Conservation (phyloP, 148 eudicot species). For the Limonium bicolor region DNA sequence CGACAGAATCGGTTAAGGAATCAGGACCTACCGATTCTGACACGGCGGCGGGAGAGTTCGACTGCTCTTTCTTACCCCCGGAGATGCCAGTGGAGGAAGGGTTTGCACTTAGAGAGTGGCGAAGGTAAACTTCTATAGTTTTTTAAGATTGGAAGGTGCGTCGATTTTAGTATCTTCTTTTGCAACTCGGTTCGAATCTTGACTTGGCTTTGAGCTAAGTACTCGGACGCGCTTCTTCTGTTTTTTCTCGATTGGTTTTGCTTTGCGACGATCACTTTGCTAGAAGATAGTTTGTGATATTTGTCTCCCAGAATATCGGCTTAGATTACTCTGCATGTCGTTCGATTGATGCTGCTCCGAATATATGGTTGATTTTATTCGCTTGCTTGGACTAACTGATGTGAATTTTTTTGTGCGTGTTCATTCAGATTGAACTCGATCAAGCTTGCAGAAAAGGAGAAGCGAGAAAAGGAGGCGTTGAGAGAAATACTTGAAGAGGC, state of each 20-base stretch:
- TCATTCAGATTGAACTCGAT: constrained; percentile 28
- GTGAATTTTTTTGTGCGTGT: not conserved
- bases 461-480: constrained; percentile 28
- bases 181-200: not conserved
- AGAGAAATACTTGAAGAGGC: constrained; percentile 38
- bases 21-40: not conserved
- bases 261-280: not conserved
- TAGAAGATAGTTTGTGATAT: not conserved
- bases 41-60: constrained; percentile 9
- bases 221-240: not conserved
- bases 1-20: not conserved
- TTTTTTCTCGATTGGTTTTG: not conserved
- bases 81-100: constrained; percentile 25
- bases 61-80: constrained; percentile 14
- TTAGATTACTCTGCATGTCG: not conserved
- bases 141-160: too few relatives aligned
- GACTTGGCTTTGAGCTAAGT: not conserved
- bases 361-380: not conserved
- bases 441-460: constrained; percentile 47
- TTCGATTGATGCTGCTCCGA: not conserved
- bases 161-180: too few relatives aligned
- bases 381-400: not conserved
- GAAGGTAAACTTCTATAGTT: constrained; percentile 19
- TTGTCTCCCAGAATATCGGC: too few relatives aligned
- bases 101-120: constrained; percentile 32